These are phyloP conservation scores for Neonectria sp. DNA, from an alignment of 2,329 filamentous ascomycete genomes.

Conservation along the genomic window DNA sequence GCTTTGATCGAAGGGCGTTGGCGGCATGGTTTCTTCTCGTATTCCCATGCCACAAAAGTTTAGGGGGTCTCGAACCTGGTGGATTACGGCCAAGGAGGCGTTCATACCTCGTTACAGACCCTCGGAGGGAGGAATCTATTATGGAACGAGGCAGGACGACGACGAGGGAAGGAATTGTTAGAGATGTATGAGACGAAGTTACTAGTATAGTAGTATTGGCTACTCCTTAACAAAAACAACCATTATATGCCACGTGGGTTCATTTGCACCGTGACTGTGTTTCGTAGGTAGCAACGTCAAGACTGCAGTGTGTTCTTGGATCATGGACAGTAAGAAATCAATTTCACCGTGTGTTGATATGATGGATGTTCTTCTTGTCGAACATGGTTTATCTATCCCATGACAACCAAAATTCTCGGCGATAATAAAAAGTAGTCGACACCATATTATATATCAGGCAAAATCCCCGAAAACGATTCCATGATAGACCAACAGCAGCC, in stretches of 20 bases:
- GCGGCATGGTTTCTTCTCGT: slow-evolving; percentile 14
- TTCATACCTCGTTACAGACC: slow-evolving; percentile 2
- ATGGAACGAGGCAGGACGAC: slow-evolving; percentile 1
- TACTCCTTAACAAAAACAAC: background rate
- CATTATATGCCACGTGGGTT: background rate
- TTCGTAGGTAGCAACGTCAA: background rate
- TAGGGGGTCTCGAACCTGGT: slow-evolving; percentile 3
- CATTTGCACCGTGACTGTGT: background rate
- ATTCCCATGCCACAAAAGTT: slow-evolving; percentile 26
- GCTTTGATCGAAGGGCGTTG: slow-evolving; percentile 22
- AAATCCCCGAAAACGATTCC: no score
- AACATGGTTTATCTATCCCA: no score
- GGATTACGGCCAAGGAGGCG: slow-evolving; percentile 1
- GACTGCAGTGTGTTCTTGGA: background rate
- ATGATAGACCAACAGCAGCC: no score
- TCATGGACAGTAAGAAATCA: background rate
- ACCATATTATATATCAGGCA: no score
- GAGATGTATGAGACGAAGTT: slow-evolving; percentile 2
- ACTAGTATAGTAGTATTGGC: slow-evolving; percentile 8
- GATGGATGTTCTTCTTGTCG: background rate
- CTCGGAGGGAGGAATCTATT: slow-evolving; percentile 1
- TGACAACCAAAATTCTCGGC: no score
- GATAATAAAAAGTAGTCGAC: no score
- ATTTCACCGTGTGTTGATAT: background rate
- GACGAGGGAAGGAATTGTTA: background rate